Base-by-base conservation (phyloP, 1,284 basidiomycete genomes). In the Ustilago cynodontis region DNA sequence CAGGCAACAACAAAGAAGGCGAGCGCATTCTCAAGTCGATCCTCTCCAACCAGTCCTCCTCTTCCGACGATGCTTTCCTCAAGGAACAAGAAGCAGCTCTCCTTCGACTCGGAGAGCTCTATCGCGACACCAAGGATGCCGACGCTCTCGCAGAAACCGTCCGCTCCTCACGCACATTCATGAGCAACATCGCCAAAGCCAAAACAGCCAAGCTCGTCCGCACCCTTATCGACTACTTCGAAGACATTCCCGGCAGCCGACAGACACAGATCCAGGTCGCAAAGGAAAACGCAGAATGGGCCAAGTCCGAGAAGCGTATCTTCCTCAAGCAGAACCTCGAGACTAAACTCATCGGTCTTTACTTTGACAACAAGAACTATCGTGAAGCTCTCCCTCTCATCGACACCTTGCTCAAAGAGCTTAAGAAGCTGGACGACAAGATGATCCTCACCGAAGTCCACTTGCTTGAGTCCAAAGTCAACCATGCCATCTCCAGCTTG, bases 371-470 rank as follows among this genome's bases (percentile, higher is more conserved):
- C 0, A 88, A 90, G 52, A 90, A 93, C 81, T 94, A 91, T 88
- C 92, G 93, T 80, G 89, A 91, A 0, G 94, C 96, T 0, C 88
- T 98, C 10, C 85, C 90, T 0, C 90, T 95, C 66, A 95, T 98
- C 74, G 94, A 95, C 72, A 88, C 89, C 0, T 89, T 99, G 18
- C 89, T 98, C 29, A 92, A 92, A 9, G 96, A 98, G 86, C 90
- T 99, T 51, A 94, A 94, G 87, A 91, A 92, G 50, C 88, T 99
- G 24, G 96, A 99, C 86, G 96, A 98, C 88, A 99, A 98, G 89
- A 93, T 97, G 90, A 93, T 98, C 78, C 89, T 99, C 24, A 98
- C 95, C 2, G 96, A 99, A 86, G 95, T 98, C 0, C 95, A 97
- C 83, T 89, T 98, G 9, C 90, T 98, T 31, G 96, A 99, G 87